Base-by-base conservation (phyloP, 2,329 filamentous ascomycete genomes). In the Talaromyces funiculosus region DNA sequence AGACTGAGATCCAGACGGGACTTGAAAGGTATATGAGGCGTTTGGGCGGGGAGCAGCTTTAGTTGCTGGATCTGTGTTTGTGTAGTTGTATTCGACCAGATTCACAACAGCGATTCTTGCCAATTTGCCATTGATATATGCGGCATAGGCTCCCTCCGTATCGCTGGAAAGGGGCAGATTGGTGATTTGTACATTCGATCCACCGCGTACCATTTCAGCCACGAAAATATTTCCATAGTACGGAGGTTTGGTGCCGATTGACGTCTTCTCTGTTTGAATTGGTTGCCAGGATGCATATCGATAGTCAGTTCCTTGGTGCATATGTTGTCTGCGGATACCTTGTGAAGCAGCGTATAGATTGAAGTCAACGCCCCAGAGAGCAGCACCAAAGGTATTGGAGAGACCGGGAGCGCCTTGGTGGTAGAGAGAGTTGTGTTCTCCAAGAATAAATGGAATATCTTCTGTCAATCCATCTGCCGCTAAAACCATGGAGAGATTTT, bases 11-110 rank as follows among this genome's bases (percentile, higher is more conserved):
- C 22, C 42, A 10, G 43, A 33, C 24, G 64, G 65, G 16, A 67
- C 33, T 47, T 63, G 61, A 51, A 68, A 68, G 24, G 24, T 62
- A 42, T 67, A 67, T 3, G 59, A 62, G 37, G 61, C 63, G 9
- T 38, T 60, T 18, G 63, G 66, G 0, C 66, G 59, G n/a, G n/a
- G n/a, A n/a, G n/a, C n/a, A n/a, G n/a, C n/a, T 12, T 24, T 35
- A n/a, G 53, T 40, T 6, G 24, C 38, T 20, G 60, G 38, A 14
- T 59, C 35, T 22, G 59, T 33, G 16, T 55, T 45, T 1, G 59
- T 61, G 24, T 61, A 61, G 22, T 61, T 61, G 60, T 59, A 59
- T 29, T 62, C 60, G 4, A 40, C 33, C 33, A 62, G 9, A 29
- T 62, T 62, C 4, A 62, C 31, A 12, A 59, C 60, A 8, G 60